These are phyloP conservation scores for Ceratocystis diversiconidia DNA, from an alignment of 2,329 filamentous ascomycete genomes.

Conservation along the genomic window DNA sequence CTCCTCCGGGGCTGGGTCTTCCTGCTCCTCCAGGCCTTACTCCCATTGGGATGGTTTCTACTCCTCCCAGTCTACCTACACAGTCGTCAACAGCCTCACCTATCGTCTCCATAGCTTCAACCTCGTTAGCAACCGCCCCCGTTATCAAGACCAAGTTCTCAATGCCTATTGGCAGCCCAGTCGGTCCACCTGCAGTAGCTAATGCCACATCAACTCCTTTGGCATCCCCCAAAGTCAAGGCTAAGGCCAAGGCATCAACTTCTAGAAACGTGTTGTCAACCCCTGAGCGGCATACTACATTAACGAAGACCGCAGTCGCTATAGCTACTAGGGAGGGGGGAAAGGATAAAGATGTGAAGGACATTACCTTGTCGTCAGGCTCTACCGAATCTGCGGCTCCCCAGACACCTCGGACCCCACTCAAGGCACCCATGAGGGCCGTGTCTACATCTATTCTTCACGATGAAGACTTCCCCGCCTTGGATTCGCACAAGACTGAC, in stretches of 20 bases:
- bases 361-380: slow-evolving; percentile 22
- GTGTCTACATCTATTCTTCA: slow-evolving; percentile 28
- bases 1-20: slow-evolving; percentile 17
- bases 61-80: not conserved
- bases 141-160: not conserved
- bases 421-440: slow-evolving; percentile 20
- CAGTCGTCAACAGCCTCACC: not conserved
- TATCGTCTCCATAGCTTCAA: not conserved
- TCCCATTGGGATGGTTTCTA: not conserved
- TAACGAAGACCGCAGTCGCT: slow-evolving; percentile 12
- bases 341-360: slow-evolving; percentile 4
- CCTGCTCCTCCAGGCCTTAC: slow-evolving; percentile 23
- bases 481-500: slow-evolving; percentile 8
- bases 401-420: slow-evolving; percentile 23
- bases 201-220: not conserved
- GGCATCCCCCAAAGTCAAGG: slow-evolving; percentile 22
- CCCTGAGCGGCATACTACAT: slow-evolving; percentile 8
- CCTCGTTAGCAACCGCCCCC: not conserved
- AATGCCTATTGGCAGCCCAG: not conserved
- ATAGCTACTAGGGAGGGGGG: not conserved
- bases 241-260: slow-evolving; percentile 11
- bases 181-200: not conserved
- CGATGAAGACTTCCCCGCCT: slow-evolving; percentile 46
- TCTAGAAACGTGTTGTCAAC: slow-evolving; percentile 9
- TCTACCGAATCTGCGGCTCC: slow-evolving; percentile 22